phyloP scores from a whole-genome alignment of 352 stramenopile species.

The Globisporangium recalcitrans region DNA sequence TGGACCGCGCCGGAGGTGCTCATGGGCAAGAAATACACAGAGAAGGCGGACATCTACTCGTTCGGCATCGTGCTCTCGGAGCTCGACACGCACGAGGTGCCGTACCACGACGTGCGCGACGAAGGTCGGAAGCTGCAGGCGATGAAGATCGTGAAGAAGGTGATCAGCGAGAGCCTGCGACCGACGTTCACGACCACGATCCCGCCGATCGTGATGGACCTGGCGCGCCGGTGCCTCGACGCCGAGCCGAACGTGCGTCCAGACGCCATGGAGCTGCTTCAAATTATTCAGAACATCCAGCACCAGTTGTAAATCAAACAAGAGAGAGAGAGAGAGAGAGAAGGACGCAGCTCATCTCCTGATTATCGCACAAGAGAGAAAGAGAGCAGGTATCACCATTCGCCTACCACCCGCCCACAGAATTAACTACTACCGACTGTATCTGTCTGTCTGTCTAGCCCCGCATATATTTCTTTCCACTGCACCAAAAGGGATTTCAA shows the following conservation, averaged over 20 bases:
- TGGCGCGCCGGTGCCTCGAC: constrained; percentile 63
- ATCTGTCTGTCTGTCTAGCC: constrained; percentile 4
- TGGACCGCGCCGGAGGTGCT: constrained; percentile 81
- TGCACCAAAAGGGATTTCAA: background rate
- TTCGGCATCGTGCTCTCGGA: constrained; percentile 82
- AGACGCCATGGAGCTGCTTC: constrained; percentile 59
- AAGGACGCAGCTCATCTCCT: background rate
- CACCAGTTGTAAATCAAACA: constrained; percentile 31
- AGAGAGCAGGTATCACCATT: background rate
- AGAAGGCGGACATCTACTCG: constrained; percentile 83
- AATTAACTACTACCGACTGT: constrained; percentile 1
- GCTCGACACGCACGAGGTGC: constrained; percentile 69
- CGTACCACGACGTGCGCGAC: constrained; percentile 78
- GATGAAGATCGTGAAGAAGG: constrained; percentile 84
- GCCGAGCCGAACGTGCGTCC: constrained; percentile 61
- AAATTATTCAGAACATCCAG: constrained; percentile 58
- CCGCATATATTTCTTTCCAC: background rate
- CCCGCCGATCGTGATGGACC: constrained; percentile 48
- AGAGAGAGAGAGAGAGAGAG: background rate
- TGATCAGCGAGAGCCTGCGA: constrained; percentile 64
- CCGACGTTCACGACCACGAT: constrained; percentile 53
- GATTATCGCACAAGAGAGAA: background rate
- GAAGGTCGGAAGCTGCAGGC: constrained; percentile 67
- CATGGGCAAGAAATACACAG: constrained; percentile 80
- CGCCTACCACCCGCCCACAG: background rate